Evolutionary conservation across 805 yeast genomes (phyloP).

Genomic region (Kodamaea nitidulidarum): DNA sequence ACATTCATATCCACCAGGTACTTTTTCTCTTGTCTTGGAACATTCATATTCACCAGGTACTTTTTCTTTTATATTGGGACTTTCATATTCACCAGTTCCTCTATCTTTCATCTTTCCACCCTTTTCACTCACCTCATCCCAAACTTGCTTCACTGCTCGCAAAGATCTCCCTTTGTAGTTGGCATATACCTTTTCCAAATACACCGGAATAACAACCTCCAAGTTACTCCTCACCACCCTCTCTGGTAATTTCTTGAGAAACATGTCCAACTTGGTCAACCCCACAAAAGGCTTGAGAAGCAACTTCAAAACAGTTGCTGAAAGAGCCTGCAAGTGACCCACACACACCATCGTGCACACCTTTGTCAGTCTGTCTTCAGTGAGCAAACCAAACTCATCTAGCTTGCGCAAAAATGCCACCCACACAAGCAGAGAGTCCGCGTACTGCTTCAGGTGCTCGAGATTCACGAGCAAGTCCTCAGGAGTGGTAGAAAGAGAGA

Average conservation of each 20-base stretch:
- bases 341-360: slow-evolving; percentile 21
- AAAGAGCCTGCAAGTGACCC: slow-evolving; percentile 20
- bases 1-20: too few relatives aligned
- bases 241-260: slow-evolving; percentile 12
- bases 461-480: slow-evolving; percentile 34
- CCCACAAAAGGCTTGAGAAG: slow-evolving; percentile 29
- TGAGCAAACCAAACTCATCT: slow-evolving; percentile 29
- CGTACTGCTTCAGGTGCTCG: slow-evolving; percentile 22
- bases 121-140: slow-evolving; percentile 12
- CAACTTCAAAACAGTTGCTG: slow-evolving; percentile 29
- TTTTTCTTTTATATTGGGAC: too few relatives aligned
- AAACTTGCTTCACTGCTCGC: slow-evolving; percentile 10
- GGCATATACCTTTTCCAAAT: not conserved
- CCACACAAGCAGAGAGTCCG: slow-evolving; percentile 31
- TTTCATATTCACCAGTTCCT: too few relatives aligned
- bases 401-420: slow-evolving; percentile 31
- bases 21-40: too few relatives aligned
- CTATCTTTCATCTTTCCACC: not conserved
- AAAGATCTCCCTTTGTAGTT: slow-evolving; percentile 8
- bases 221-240: slow-evolving; percentile 3
- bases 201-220: slow-evolving; percentile 25
- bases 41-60: too few relatives aligned
- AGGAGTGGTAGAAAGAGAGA: slow-evolving; percentile 28
- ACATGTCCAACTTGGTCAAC: slow-evolving; percentile 19
- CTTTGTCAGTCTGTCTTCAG: slow-evolving; percentile 23